Conservation (phyloP, 495 filamentous ascomycete genomes). For the Neurospora sp. region DNA sequence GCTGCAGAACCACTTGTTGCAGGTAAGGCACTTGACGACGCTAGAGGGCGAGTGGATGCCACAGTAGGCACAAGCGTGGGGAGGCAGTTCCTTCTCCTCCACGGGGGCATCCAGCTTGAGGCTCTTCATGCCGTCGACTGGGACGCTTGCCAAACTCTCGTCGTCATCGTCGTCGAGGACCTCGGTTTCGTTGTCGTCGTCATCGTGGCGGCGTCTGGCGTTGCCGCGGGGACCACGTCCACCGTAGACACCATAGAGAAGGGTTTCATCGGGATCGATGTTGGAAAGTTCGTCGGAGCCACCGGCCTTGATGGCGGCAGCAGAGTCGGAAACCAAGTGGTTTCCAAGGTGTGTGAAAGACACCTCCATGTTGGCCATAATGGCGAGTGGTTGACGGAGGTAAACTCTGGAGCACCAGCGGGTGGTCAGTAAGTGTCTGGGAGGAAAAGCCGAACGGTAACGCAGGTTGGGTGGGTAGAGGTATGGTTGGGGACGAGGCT, state of each 20-base stretch:
- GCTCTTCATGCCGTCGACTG: conserved; percentile 62
- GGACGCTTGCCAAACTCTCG: conserved; percentile 82
- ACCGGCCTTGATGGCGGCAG: conserved; percentile 62
- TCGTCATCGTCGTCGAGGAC: conserved; percentile 81
- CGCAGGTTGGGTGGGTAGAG: neutral
- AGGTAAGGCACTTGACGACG: conserved; percentile 91
- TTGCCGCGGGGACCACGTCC: conserved; percentile 45
- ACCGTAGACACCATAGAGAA: conserved; percentile 57
- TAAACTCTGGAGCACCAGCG: neutral
- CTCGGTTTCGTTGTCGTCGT: conserved; percentile 84
- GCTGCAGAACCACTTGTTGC: conserved; percentile 99
- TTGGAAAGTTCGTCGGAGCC: conserved; percentile 50
- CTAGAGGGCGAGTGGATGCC: conserved; percentile 93
- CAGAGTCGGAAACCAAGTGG: conserved; percentile 65
- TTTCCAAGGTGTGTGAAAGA: conserved; percentile 81
- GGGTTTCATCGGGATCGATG: conserved; percentile 66
- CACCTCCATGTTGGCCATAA: conserved; percentile 53
- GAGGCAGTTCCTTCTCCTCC: conserved; percentile 86
- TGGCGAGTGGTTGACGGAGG: neutral
- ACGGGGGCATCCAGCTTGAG: conserved; percentile 52
- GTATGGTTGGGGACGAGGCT: neutral
- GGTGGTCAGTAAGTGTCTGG: neutral
- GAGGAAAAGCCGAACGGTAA: neutral
- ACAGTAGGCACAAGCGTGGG: conserved; percentile 98
- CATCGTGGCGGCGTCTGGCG: conserved; percentile 54